Conservation (phyloP, 2,329 filamentous ascomycete genomes). For the Fusarium udum region DNA sequence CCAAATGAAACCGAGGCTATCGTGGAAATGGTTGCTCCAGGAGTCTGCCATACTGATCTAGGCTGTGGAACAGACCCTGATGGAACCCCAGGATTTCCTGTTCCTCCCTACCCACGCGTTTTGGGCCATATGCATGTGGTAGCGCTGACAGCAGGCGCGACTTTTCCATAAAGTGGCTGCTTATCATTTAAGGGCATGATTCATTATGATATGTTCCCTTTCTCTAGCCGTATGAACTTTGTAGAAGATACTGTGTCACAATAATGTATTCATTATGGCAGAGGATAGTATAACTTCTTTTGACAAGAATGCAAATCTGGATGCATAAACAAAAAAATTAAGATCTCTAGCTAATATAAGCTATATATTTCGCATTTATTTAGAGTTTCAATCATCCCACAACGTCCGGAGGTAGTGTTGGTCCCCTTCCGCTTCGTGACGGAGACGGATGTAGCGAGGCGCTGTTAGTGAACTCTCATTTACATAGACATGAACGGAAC, state of each 20-base stretch:
- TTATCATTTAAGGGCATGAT: too few species aligned
- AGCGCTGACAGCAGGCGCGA: too few species aligned
- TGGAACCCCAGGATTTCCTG: not conserved
- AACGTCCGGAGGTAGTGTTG: not conserved
- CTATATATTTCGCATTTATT: not conserved
- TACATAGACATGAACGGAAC: not conserved
- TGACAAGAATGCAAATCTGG: not conserved
- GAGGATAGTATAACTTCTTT: not conserved
- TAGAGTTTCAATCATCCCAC: not conserved
- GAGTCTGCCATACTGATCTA: not conserved
- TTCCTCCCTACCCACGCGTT: not conserved
- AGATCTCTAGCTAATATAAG: not conserved
- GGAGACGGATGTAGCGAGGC: not conserved
- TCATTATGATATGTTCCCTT: too few species aligned
- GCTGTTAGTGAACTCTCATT: not conserved
- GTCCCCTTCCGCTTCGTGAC: not conserved
- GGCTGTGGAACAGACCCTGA: not conserved
- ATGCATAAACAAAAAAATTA: not conserved
- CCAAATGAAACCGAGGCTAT: not conserved
- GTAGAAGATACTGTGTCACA: too few species aligned
- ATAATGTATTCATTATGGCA: not conserved
- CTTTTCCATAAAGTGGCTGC: too few species aligned
- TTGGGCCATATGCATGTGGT: not conserved
- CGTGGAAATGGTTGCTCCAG: not conserved
- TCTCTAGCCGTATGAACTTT: too few species aligned